Percentiles rank a stretch among this genome's conserved stretches.
phyloP scores from a whole-genome alignment of 2,329 filamentous ascomycete species.

The Neurospora sp. region DNA sequence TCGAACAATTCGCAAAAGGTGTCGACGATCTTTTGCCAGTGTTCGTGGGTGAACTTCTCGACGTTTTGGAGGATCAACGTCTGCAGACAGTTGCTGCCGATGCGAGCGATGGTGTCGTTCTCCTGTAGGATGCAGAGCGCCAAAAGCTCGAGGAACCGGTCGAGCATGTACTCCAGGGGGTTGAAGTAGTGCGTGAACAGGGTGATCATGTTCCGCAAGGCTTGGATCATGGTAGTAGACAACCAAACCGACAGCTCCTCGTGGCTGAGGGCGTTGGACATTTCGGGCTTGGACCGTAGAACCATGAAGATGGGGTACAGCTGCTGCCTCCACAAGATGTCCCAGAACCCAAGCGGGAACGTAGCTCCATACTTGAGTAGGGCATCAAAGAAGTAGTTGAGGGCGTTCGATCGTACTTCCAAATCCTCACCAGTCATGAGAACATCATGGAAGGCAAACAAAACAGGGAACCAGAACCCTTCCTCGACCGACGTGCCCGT shows the following conservation, averaged over 20 bases:
- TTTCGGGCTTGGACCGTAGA: constrained; percentile 87
- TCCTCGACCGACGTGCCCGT: constrained; percentile 85
- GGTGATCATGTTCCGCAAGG: constrained; percentile 94
- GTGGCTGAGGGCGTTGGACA: constrained; percentile 89
- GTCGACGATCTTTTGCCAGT: constrained; percentile 91
- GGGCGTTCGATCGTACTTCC: constrained; percentile 80
- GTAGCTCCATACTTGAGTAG: constrained; percentile 81
- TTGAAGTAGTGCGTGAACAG: constrained; percentile 99
- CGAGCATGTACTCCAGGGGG: constrained; percentile 92
- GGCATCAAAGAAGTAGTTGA: constrained; percentile 95
- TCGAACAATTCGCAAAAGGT: constrained; percentile 95
- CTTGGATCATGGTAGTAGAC: constrained; percentile 98
- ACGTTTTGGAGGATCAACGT: constrained; percentile 96
- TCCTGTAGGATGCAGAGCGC: constrained; percentile 97
- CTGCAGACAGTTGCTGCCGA: constrained; percentile 96
- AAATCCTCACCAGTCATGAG: constrained; percentile 98
- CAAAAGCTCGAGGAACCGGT: constrained; percentile 89
- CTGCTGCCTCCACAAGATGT: constrained; percentile 93
- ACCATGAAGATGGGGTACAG: constrained; percentile 99
- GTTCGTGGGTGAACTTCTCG: constrained; percentile 72
- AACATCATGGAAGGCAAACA: constrained; percentile 98
- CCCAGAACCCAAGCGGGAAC: constrained; percentile 94
- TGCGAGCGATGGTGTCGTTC: constrained; percentile 95
- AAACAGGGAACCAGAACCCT: constrained; percentile 95
- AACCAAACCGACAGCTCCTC: constrained; percentile 98